Evolutionary conservation across 108 stramenopile species (phyloP).

Genomic region (Skeletonema menzelii): DNA sequence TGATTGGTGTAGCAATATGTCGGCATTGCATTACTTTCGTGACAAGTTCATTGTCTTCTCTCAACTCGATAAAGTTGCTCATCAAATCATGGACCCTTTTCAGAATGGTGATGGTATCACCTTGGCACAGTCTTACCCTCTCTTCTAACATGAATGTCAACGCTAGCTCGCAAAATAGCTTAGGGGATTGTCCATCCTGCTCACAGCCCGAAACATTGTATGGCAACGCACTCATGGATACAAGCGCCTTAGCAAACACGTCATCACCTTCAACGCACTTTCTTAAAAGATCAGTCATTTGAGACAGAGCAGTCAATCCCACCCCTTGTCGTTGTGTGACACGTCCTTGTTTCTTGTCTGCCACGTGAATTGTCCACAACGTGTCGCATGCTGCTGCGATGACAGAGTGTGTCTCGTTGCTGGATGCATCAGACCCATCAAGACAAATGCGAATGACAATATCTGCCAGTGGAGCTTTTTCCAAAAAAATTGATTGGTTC

Average conservation of each 20-base stretch:
- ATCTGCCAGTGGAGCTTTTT: conserved; percentile 35
- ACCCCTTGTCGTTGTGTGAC: neutral
- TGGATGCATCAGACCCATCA: conserved; percentile 5
- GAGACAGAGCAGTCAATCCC: conserved; percentile 16
- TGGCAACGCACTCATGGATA: conserved; percentile 31
- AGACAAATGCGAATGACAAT: conserved; percentile 35
- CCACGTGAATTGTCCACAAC: conserved; percentile 40
- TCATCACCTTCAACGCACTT: conserved; percentile 21
- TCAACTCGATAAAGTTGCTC: neutral
- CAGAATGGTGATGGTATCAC: conserved; percentile 8
- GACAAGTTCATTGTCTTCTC: neutral
- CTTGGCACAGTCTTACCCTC: neutral
- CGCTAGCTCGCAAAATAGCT: conserved; percentile 30
- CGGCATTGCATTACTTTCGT: neutral
- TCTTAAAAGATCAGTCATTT: conserved; percentile 21
- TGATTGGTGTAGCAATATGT: neutral
- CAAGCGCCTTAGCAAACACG: conserved; percentile 30
- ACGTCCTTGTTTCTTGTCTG: conserved; percentile 6
- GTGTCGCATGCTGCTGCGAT: conserved; percentile 33
- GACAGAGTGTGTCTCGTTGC: conserved; percentile 2
- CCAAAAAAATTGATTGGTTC: conserved; percentile 12
- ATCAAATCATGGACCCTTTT: conserved; percentile 30
- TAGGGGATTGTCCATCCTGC: conserved; percentile 9
- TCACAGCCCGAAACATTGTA: conserved; percentile 1
- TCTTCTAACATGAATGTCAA: conserved; percentile 23